Conservation (phyloP, 2,329 filamentous ascomycete genomes). For the Byssochlamys sp. region DNA sequence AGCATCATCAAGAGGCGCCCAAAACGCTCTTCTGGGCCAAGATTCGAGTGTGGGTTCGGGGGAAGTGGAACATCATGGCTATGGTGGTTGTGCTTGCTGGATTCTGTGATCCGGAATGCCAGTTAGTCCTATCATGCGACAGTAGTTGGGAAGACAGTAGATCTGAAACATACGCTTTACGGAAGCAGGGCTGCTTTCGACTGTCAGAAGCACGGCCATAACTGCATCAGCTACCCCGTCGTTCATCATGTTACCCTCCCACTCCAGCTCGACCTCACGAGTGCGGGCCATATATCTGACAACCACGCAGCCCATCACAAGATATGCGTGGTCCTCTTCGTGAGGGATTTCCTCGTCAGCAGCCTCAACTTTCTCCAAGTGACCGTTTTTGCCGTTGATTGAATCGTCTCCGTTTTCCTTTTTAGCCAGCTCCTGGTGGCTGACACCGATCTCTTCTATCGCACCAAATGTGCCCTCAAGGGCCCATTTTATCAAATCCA, state of each 20-base stretch:
- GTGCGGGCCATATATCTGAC: slow-evolving; percentile 63
- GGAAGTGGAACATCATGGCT: slow-evolving; percentile 33
- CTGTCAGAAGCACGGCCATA: slow-evolving; percentile 80
- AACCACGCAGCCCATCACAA: slow-evolving; percentile 81
- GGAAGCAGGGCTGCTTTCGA: slow-evolving; percentile 87
- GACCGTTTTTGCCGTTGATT: slow-evolving; percentile 25
- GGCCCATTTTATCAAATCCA: slow-evolving; percentile 87
- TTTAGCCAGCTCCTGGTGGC: slow-evolving; percentile 10
- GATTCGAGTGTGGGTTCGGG: slow-evolving; percentile 63
- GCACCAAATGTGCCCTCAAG: slow-evolving; percentile 88
- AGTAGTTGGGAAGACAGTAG: neutral
- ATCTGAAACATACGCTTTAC: slow-evolving; percentile 63
- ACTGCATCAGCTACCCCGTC: slow-evolving; percentile 96
- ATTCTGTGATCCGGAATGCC: slow-evolving; percentile 34
- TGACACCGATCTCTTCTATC: slow-evolving; percentile 50
- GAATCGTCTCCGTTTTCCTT: slow-evolving; percentile 18
- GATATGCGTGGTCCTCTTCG: slow-evolving; percentile 37
- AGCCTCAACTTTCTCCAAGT: slow-evolving; percentile 26
- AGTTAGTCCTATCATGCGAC: slow-evolving; percentile 15
- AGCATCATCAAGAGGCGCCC: slow-evolving; percentile 87
- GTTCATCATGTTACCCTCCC: slow-evolving; percentile 96
- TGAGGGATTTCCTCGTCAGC: slow-evolving; percentile 38
- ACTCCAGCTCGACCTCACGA: slow-evolving; percentile 81
- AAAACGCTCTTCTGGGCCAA: slow-evolving; percentile 66
- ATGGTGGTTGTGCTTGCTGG: slow-evolving; percentile 52